Percentiles rank a stretch among this genome's conserved stretches.
These are phyloP conservation scores for Leishmania lainsoni DNA, from an alignment of 208 protist genomes.

Conservation along the genomic window DNA sequence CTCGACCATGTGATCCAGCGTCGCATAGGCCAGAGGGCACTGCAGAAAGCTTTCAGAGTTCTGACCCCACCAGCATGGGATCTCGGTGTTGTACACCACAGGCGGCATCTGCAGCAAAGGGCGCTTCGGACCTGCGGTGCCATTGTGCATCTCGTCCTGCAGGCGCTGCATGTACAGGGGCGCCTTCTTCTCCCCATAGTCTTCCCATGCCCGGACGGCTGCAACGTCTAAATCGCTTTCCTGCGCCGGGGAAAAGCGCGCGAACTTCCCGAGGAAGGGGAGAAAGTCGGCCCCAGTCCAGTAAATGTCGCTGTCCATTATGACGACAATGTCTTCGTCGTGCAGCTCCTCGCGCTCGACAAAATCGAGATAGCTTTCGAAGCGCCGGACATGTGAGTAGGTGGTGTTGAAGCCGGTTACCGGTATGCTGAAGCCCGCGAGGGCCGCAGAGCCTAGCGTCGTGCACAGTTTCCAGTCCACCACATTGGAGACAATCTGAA, in stretches of 20 bases:
- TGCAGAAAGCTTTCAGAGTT: slow-evolving; percentile 16
- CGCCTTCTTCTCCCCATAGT: slow-evolving; percentile 41
- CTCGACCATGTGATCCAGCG: slow-evolving; percentile 40
- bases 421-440: slow-evolving; percentile 30
- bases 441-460: slow-evolving; percentile 29
- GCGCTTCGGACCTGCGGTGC: background rate
- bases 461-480: slow-evolving; percentile 35
- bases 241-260: slow-evolving; percentile 21
- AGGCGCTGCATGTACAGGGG: slow-evolving; percentile 27
- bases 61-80: slow-evolving; percentile 41
- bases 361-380: slow-evolving; percentile 31
- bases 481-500: slow-evolving; percentile 27
- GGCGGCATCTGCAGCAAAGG: slow-evolving; percentile 38
- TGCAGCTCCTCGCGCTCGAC: slow-evolving; percentile 29
- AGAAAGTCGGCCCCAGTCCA: slow-evolving; percentile 44
- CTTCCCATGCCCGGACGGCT: slow-evolving; percentile 42
- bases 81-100: slow-evolving; percentile 41
- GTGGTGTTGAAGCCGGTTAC: slow-evolving; percentile 25
- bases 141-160: slow-evolving; percentile 2
- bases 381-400: slow-evolving; percentile 42
- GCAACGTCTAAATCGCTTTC: slow-evolving; percentile 37
- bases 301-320: slow-evolving; percentile 35
- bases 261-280: slow-evolving; percentile 42
- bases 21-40: slow-evolving; percentile 28
- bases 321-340: slow-evolving; percentile 43